Evolutionary conservation across 2,329 filamentous ascomycete genomes (phyloP).

Genomic region (Hypomyces perniciosus): DNA sequence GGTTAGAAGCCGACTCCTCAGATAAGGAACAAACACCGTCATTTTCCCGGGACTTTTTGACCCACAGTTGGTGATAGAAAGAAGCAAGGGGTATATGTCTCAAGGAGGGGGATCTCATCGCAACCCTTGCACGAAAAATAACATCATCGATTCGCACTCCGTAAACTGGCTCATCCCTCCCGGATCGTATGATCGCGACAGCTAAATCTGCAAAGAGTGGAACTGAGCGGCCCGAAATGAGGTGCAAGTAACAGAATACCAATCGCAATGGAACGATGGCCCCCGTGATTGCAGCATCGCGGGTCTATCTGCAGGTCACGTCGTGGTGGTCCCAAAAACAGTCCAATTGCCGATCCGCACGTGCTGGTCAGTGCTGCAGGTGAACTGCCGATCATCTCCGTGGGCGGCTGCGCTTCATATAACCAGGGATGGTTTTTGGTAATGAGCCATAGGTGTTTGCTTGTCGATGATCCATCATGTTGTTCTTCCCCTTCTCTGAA

Average conservation of each 20-base stretch:
- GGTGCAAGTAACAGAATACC: not conserved
- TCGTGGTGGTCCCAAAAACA: not conserved
- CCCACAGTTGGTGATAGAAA: not conserved
- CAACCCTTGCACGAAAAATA: too few relatives aligned
- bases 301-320: constrained; percentile 3
- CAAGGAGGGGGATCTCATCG: too few relatives aligned
- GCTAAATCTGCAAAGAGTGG: not conserved
- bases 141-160: too few relatives aligned
- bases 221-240: not conserved
- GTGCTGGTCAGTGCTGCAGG: constrained; percentile 7
- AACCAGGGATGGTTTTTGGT: too few relatives aligned
- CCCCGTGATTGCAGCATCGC: constrained; percentile 9
- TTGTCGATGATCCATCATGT: not conserved
- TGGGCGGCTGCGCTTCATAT: constrained; percentile 2
- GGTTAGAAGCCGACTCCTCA: not conserved
- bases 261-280: constrained; percentile 2
- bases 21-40: not conserved
- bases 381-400: constrained; percentile 1
- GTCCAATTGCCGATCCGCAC: not conserved
- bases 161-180: too few relatives aligned
- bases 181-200: too few relatives aligned
- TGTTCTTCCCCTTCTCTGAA: not conserved
- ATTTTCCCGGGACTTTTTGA: not conserved
- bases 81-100: not conserved
- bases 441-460: too few relatives aligned